Evolutionary conservation across 108 stramenopile genomes (phyloP).

Genomic region (Skeletonema potamos): DNA sequence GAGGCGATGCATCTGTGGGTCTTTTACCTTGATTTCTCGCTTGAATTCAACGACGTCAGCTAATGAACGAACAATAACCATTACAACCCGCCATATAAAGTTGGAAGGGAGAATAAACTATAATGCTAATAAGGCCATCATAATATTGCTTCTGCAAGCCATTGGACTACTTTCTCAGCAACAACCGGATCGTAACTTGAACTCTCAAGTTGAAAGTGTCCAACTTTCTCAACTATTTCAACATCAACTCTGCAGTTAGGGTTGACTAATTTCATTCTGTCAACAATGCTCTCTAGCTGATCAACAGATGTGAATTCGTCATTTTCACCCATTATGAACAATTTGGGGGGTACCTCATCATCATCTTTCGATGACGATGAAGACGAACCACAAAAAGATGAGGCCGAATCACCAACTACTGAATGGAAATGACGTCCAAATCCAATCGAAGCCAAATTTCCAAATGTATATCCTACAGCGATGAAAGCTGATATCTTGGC

Average conservation of each 20-base stretch:
- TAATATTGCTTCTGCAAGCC: constrained; percentile 16
- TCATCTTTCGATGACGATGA: background rate
- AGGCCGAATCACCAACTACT: background rate
- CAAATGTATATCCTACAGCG: constrained; percentile 29
- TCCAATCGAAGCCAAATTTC: constrained; percentile 20
- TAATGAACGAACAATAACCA: background rate
- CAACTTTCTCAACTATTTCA: constrained; percentile 23
- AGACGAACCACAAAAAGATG: constrained; percentile 8
- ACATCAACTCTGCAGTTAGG: constrained; percentile 1
- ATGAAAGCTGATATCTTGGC: constrained; percentile 12
- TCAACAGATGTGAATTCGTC: constrained; percentile 24
- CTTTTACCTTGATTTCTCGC: constrained; percentile 39
- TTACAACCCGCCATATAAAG: background rate
- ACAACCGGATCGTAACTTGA: constrained; percentile 19
- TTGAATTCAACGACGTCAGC: background rate
- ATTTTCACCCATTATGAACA: constrained; percentile 32
- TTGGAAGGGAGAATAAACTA: background rate
- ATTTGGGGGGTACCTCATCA: background rate
- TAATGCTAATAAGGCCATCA: background rate
- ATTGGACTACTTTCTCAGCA: constrained; percentile 16
- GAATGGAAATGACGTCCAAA: constrained; percentile 31
- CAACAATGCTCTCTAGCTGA: constrained; percentile 24
- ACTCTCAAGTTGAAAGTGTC: constrained; percentile 43
- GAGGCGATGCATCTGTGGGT: constrained; percentile 66
- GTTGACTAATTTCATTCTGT: constrained; percentile 5